phyloP scores from a whole-genome alignment of 192 early-diverging fungal species.

The Coemansia sp. region DNA sequence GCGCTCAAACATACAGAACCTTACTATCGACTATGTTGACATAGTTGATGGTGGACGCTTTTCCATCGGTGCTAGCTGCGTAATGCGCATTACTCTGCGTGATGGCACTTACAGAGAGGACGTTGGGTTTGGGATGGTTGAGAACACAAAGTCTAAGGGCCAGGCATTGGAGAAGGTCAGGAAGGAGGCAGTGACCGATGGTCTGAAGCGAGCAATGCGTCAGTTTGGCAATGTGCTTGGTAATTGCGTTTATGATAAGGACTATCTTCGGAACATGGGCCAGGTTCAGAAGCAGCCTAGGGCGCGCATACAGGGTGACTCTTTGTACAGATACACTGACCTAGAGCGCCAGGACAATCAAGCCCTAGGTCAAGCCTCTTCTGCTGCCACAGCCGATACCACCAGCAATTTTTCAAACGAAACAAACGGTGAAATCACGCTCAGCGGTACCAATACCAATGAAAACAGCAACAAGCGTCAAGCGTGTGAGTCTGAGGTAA shows the following conservation, averaged over 20 bases:
- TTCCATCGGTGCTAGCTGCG: constrained; percentile 70
- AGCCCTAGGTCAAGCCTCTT: no score
- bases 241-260: constrained; percentile 85
- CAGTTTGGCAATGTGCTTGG: constrained; percentile 85
- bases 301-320: constrained; percentile 20
- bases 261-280: constrained; percentile 53
- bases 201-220: constrained; percentile 80
- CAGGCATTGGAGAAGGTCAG: constrained; percentile 86
- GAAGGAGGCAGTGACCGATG: constrained; percentile 92
- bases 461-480: not conserved
- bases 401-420: not conserved
- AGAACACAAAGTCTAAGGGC: constrained; percentile 74
- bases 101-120: constrained; percentile 91
- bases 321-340: constrained; percentile 37
- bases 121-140: constrained; percentile 80
- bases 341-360: constrained; percentile 11
- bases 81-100: constrained; percentile 78
- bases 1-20: constrained; percentile 70
- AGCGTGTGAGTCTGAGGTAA: not conserved
- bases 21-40: constrained; percentile 74
- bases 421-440: no score
- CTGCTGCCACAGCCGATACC: not conserved
- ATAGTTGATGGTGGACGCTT: constrained; percentile 56
- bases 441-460: not conserved
- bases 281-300: constrained; percentile 45